These are phyloP conservation scores for Lunularia cruciata DNA, from an alignment of 225 moss, liverwort and hornwort species.

Conservation along the genomic window DNA sequence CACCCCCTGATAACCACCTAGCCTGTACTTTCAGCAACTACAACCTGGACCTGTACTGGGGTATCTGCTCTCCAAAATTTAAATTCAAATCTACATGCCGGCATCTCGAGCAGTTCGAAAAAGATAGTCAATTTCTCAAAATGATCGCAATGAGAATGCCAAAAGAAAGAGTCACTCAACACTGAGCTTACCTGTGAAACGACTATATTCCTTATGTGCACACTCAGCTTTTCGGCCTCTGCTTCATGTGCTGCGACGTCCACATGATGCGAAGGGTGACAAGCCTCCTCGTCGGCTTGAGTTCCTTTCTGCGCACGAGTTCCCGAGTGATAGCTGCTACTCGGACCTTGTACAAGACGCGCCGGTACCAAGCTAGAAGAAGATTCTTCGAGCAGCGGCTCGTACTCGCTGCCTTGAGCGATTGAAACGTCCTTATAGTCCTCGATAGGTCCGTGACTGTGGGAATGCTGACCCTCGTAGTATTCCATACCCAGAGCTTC, in stretches of 20 bases:
- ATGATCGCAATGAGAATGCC: too few relatives aligned
- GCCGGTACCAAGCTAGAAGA: constrained; percentile 3
- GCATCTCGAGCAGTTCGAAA: too few relatives aligned
- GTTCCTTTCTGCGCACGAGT: not conserved
- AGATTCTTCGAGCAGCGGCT: constrained; percentile 16
- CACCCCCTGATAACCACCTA: too few relatives aligned
- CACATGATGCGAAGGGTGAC: not conserved
- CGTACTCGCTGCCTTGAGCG: not conserved
- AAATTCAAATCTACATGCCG: too few relatives aligned
- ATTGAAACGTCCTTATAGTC: not conserved
- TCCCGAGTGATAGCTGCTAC: not conserved
- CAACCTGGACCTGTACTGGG: too few relatives aligned
- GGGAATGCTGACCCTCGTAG: constrained; percentile 51
- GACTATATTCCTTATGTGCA: constrained; percentile 34
- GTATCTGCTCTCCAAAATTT: too few relatives aligned
- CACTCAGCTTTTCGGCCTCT: not conserved
- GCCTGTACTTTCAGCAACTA: too few relatives aligned
- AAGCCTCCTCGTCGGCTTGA: constrained; percentile 7
- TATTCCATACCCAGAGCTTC: constrained; percentile 72
- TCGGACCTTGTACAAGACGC: not conserved
- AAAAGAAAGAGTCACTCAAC: too few relatives aligned
- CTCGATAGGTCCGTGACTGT: constrained; percentile 12
- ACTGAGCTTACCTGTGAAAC: constrained; percentile 37
- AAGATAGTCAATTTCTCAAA: too few relatives aligned
- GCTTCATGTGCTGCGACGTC: not conserved